phyloP scores from a whole-genome alignment of 495 filamentous ascomycete genomes.

The Filosporella fistucella region DNA sequence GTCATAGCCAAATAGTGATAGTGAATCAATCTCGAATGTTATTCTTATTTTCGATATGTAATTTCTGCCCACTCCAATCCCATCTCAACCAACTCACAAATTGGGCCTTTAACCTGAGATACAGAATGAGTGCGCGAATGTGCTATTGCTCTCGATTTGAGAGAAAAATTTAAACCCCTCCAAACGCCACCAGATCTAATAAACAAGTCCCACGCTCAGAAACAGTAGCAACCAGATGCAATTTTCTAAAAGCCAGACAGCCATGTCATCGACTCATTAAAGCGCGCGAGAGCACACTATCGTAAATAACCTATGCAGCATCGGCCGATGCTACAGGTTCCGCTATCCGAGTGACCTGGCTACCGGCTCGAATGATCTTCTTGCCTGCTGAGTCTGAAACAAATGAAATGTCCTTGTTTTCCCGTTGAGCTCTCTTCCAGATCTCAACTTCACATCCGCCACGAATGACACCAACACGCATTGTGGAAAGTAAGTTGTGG shows the following conservation, averaged over 20 bases:
- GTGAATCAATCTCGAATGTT: too few relatives aligned
- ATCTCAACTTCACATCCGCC: constrained; percentile 98
- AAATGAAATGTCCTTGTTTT: constrained; percentile 79
- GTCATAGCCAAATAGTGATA: too few relatives aligned
- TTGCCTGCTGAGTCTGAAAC: constrained; percentile 78
- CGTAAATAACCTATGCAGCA: constrained; percentile 49
- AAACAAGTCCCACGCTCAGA: constrained; percentile 18
- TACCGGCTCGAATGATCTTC: constrained; percentile 83
- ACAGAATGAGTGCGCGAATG: constrained; percentile 4
- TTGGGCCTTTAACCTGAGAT: too few relatives aligned
- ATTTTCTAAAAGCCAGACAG: constrained; percentile 12
- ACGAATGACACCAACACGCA: constrained; percentile 94
- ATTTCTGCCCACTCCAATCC: too few relatives aligned
- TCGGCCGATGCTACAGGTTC: constrained; percentile 68
- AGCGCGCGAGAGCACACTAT: neutral
- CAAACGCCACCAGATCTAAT: constrained; percentile 16
- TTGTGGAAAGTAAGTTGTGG: constrained; percentile 94
- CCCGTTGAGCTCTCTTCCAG: constrained; percentile 92
- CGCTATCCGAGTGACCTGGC: constrained; percentile 80
- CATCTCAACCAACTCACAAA: too few relatives aligned
- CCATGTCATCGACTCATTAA: constrained; percentile 15
- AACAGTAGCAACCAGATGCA: constrained; percentile 9
- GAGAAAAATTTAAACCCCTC: neutral
- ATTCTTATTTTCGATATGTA: too few relatives aligned
- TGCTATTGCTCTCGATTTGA: neutral